These are phyloP conservation scores for Exserohilum rostratum DNA, from an alignment of 2,329 filamentous ascomycete genomes.

Conservation along the genomic window DNA sequence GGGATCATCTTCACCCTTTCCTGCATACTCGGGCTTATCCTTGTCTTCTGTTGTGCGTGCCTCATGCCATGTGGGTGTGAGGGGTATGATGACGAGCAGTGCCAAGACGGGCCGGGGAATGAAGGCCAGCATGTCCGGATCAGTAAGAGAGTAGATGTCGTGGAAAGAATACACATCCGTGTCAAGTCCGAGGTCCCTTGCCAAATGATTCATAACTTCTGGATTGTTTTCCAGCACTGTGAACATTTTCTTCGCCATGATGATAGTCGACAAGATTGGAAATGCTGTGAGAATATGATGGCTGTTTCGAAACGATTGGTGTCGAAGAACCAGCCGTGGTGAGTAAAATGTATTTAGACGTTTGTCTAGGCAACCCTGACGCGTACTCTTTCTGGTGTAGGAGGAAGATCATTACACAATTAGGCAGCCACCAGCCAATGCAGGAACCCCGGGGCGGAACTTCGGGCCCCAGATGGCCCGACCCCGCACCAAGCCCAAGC, in stretches of 20 bases:
- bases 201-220: conserved; percentile 58
- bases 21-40: conserved; percentile 52
- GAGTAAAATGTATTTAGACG: neutral
- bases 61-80: conserved; percentile 45
- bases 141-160: conserved; percentile 60
- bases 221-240: conserved; percentile 59
- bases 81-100: conserved; percentile 60
- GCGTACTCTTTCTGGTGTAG: neutral
- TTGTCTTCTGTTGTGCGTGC: conserved; percentile 53
- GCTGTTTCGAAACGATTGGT: neutral
- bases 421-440: conserved; percentile 4
- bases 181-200: conserved; percentile 57
- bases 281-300: neutral
- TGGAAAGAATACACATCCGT: conserved; percentile 54
- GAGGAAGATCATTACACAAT: neutral
- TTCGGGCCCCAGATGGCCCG: neutral
- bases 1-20: conserved; percentile 56
- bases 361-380: conserved; percentile 11
- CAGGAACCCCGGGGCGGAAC: conserved; percentile 2
- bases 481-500: conserved; percentile 16
- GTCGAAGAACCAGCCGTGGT: neutral
- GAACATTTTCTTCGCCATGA: conserved; percentile 39
- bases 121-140: conserved; percentile 56
- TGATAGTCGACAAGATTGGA: neutral
- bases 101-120: conserved; percentile 62